A percentile compares a stretch with the other conserved stretches of the same genome.
phyloP scores from a whole-genome alignment of 768 basidiomycete genomes.

The Calvatia gigantea region DNA sequence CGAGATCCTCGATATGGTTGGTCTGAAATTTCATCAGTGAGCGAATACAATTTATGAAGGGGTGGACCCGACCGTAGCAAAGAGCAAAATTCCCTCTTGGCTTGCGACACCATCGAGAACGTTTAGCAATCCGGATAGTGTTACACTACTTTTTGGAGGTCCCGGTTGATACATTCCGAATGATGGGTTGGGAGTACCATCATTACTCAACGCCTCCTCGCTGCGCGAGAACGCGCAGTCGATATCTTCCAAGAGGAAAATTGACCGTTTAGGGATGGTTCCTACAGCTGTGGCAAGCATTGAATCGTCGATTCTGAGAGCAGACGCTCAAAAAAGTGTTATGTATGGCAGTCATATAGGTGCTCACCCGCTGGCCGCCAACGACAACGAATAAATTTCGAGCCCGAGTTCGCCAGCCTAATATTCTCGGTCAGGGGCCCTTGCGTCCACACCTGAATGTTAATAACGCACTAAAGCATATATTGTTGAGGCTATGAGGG shows the following conservation, averaged over 20 bases:
- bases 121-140: slow-evolving; percentile 52
- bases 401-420: slow-evolving; percentile 63
- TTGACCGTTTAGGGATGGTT: slow-evolving; percentile 44
- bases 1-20: slow-evolving; percentile 52
- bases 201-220: slow-evolving; percentile 18
- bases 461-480: slow-evolving; percentile 39
- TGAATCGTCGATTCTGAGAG: slow-evolving; percentile 41
- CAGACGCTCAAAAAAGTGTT: neutral
- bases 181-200: neutral
- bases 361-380: slow-evolving; percentile 43
- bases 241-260: slow-evolving; percentile 56
- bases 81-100: slow-evolving; percentile 57
- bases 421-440: neutral
- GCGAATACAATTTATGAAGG: neutral
- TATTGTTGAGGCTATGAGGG: slow-evolving; percentile 40
- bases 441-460: neutral
- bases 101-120: slow-evolving; percentile 55
- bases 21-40: slow-evolving; percentile 29
- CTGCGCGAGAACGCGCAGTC: slow-evolving; percentile 54
- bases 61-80: slow-evolving; percentile 43
- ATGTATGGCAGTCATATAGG: neutral
- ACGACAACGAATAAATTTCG: slow-evolving; percentile 68
- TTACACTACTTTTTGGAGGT: slow-evolving; percentile 30
- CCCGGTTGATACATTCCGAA: slow-evolving; percentile 14
- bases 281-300: slow-evolving; percentile 40